phyloP scores from a whole-genome alignment of 2,329 filamentous ascomycete genomes.

The Diaporthe sp. region DNA sequence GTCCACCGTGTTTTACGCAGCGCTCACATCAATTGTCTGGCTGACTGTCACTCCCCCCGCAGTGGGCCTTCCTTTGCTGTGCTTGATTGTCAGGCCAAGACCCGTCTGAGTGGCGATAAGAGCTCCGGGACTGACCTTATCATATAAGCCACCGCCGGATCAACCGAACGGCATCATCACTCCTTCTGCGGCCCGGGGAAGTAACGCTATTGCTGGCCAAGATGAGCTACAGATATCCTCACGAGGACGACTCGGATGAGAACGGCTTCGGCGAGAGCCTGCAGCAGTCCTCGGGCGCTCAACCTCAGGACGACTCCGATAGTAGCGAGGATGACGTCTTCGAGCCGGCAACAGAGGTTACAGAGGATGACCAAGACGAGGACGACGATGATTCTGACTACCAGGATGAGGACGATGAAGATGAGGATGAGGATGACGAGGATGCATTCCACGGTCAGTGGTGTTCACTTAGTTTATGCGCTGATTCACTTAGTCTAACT shows the following conservation, averaged over 20 bases:
- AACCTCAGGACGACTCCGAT: conserved; percentile 13
- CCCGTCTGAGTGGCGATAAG: conserved; percentile 30
- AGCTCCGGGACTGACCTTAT: conserved; percentile 32
- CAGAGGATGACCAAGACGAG: conserved; percentile 37
- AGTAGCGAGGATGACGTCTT: conserved; percentile 36
- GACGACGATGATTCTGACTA: conserved; percentile 45
- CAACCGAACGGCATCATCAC: neutral
- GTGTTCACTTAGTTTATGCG: neutral
- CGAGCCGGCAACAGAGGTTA: conserved; percentile 34
- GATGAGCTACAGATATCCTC: conserved; percentile 38
- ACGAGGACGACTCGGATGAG: conserved; percentile 39
- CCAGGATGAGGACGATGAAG: conserved; percentile 40
- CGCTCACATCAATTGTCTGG: neutral
- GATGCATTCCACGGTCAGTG: conserved; percentile 41
- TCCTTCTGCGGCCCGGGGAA: neutral
- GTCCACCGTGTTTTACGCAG: neutral
- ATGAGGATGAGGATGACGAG: conserved; percentile 47
- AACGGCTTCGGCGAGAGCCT: conserved; percentile 37
- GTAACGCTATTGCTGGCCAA: neutral
- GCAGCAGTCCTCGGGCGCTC: conserved; percentile 28
- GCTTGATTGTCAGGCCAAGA: neutral
- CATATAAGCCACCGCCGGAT: conserved; percentile 32
- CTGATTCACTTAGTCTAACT: neutral
- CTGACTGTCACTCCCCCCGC: conserved; percentile 4
- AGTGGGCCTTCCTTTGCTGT: neutral